Base-by-base conservation (phyloP, 306 rosid species). In the Macrotyloma uniflorum region DNA sequence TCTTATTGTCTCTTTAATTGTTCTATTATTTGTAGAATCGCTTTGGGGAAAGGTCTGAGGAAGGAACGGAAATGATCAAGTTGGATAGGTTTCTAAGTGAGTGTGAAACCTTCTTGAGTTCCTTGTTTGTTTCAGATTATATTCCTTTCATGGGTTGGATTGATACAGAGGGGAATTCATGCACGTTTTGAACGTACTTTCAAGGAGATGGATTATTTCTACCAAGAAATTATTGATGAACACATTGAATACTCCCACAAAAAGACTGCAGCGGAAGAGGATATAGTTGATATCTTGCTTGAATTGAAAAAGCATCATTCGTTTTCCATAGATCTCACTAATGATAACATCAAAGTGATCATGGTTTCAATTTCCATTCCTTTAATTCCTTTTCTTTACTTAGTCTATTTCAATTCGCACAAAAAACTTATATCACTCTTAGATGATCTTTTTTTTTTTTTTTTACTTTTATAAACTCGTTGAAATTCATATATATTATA, bases 61-160 rank as follows among this genome's bases (percentile, higher is more conserved):
- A 50, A 23, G 68, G 64, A 26, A 13, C 2, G 1, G 72, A 66
- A 49, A 26, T 10, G 4, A 72, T 5, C 5, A 80, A 22, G 30
- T 68, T 87, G 66, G 77, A 76, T 43, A 72, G 12, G 26, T 8
- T 85, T 65, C 5, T 89, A 4, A 54, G n/a, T 53, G 91, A 83
- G 33, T 11, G 4, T 1, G 7, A 68, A 33, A 69, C 57, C 22
- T 0, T 74, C 77, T 0, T 79, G 1, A 63, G 63, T 2, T 11
- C 67, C 19, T 51, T 75, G 38, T 72, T 49, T 6, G 54, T 81
- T 3, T 72, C 72, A 1, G 91, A 87, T 36, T 85, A 42, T 42
- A 43, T 87, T 73, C 82, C 85, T 1, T 71, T 82, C 40, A 8
- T 81, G 57, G 84, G 81, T 9, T 85, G 87, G 87, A 42, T 81